These are phyloP conservation scores for Pinus tabuliformis DNA, from an alignment of 75 land plant genomes.

Conservation along the genomic window DNA sequence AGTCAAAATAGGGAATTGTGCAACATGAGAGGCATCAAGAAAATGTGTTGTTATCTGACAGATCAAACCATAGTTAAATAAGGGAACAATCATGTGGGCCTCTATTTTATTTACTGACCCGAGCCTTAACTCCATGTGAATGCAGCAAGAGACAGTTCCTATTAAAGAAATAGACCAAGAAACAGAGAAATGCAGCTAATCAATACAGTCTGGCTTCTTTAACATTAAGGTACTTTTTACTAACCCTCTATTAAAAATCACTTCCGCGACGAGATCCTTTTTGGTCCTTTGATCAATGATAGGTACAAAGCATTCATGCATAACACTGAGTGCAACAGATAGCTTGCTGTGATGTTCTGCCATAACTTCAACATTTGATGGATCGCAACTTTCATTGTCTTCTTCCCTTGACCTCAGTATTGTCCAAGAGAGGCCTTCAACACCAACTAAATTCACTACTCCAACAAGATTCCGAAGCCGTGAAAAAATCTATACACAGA, in stretches of 20 bases:
- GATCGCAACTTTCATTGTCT: conserved; percentile 7
- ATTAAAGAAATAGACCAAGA: too few relatives aligned
- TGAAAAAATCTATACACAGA: too few relatives aligned
- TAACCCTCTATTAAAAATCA: conserved; percentile 66
- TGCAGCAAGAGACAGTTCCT: too few relatives aligned
- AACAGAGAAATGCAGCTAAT: too few relatives aligned
- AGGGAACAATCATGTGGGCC: too few relatives aligned
- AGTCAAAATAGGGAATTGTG: too few relatives aligned
- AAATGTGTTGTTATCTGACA: too few relatives aligned
- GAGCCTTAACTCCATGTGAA: too few relatives aligned
- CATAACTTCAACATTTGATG: conserved; percentile 25
- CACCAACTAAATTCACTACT: conserved; percentile 21
- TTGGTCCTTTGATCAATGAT: conserved; percentile 55
- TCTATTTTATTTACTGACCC: too few relatives aligned
- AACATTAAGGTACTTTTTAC: conserved; percentile 2
- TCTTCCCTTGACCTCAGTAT: conserved; percentile 40
- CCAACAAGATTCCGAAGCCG: conserved; percentile 50
- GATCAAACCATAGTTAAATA: too few relatives aligned
- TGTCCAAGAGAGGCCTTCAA: conserved; percentile 64
- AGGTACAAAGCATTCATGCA: conserved; percentile 86
- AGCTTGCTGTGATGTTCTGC: conserved; percentile 66
- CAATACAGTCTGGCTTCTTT: too few relatives aligned
- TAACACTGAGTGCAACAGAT: conserved; percentile 55
- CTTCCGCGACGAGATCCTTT: conserved; percentile 60
- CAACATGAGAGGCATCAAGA: too few relatives aligned